Evolutionary conservation across 2,329 filamentous ascomycete genomes (phyloP), one percentile per base, ranked within the genome.

Genomic region (Aureobasidium subglaciale): DNA sequence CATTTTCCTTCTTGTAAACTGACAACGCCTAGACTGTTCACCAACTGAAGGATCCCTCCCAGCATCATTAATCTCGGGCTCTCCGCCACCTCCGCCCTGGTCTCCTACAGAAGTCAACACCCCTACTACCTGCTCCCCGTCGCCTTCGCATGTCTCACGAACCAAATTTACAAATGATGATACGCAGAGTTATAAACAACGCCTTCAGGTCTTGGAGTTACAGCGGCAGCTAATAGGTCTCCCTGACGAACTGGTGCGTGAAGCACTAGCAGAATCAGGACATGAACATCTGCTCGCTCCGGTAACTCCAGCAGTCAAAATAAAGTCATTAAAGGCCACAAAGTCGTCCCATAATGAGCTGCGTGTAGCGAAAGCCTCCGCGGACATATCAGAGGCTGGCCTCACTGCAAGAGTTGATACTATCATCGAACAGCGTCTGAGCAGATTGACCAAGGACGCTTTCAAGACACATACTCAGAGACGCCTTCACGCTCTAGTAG

Each of bases 91-190:
- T 6, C 35, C 48, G 5, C 48, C 37, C 8, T 53, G 48, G 48
- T 53, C 49, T 32, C 37, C 37, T 20, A 53, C 37, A 7, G 49
- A 53, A 15, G 8, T 41, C 37, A 42, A 53, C 7, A 53, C 49
- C 2, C 49, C 49, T 4, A 53, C 35, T 6, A 35, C 35, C 16
- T 13, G 35, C 49, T 53, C 35, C 9, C 30, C n/a, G 3, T 50
- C 46, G 18, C 43, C 43, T 11, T 16, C 20, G 20, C 32, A 40
- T 16, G 41, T 53, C 10, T 32, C 25, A 6, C 49, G 35, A 5
- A 53, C 49, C 0, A 22, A 16, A 8, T 53, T 53, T 7, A 53
- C 37, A 16, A 18, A 10, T 5, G 42, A 32, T 4, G 15, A 16
- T 1, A 41, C 27, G 24, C 18, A 27, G 25, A 42, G 49, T 4